phyloP scores from a whole-genome alignment of 2,329 filamentous ascomycete species.

The Diaporthe amygdali region DNA sequence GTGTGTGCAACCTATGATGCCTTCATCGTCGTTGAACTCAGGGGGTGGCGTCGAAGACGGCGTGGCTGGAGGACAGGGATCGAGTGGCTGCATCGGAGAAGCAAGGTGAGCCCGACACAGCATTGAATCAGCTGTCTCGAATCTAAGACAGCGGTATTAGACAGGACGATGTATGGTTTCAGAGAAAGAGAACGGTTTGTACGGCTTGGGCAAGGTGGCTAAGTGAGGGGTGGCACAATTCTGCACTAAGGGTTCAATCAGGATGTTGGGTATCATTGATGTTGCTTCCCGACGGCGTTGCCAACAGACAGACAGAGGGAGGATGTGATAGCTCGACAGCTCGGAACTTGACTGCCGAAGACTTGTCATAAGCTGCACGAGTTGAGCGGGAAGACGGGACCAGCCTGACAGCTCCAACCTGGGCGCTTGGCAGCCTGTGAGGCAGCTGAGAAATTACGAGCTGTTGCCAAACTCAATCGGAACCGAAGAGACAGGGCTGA shows the following conservation, averaged over 20 bases:
- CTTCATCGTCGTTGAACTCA: not conserved
- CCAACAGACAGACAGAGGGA: not conserved
- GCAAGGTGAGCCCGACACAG: slow-evolving; percentile 13
- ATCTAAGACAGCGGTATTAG: slow-evolving; percentile 5
- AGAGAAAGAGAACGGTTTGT: not conserved
- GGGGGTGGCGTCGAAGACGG: not conserved
- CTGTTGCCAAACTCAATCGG: not conserved
- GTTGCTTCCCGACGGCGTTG: not conserved
- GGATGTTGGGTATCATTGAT: not conserved
- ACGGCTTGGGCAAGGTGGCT: not conserved
- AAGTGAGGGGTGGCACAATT: not conserved
- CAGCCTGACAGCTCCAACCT: not conserved
- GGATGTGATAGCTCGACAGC: not conserved
- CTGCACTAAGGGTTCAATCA: not conserved
- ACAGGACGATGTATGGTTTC: not conserved
- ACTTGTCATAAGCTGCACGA: not conserved
- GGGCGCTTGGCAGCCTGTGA: not conserved
- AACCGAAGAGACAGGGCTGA: not conserved
- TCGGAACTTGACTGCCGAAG: not conserved
- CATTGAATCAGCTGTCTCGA: slow-evolving; percentile 12
- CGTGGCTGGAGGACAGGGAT: not conserved
- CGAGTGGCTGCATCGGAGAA: slow-evolving; percentile 1
- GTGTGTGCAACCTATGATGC: not conserved
- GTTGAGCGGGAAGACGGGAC: not conserved
- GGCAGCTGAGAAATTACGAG: not conserved